Percentiles rank a stretch among this genome's conserved stretches.
Evolutionary conservation across 108 stramenopile genomes (phyloP).

Genomic region (Cyclotella choctawhatcheeana): DNA sequence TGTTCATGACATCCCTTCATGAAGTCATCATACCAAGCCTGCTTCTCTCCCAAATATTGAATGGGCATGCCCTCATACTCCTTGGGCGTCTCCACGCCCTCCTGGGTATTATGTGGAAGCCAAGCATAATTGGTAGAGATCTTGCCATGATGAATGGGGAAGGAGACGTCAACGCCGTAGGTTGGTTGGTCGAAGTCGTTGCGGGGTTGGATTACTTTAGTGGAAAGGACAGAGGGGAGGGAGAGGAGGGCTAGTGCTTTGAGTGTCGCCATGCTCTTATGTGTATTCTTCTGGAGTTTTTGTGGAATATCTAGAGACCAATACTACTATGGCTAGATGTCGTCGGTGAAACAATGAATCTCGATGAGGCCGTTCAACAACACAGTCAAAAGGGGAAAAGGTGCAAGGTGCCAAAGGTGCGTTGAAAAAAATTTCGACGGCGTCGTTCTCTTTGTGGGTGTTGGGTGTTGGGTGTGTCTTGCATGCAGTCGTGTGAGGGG

Average conservation of each 20-base stretch:
- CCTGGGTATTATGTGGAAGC: constrained; percentile 81
- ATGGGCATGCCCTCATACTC: constrained; percentile 64
- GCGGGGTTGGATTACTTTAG: constrained; percentile 16
- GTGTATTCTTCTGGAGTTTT: no score
- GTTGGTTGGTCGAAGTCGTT: constrained; percentile 45
- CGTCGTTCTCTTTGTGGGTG: no score
- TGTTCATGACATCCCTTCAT: constrained; percentile 62
- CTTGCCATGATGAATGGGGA: constrained; percentile 74
- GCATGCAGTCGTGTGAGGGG: no score
- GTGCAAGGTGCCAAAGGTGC: no score
- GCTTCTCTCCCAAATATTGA: constrained; percentile 70
- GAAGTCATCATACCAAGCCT: constrained; percentile 61
- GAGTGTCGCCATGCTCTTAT: not conserved
- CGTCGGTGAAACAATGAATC: no score
- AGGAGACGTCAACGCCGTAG: constrained; percentile 87
- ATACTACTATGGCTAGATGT: no score
- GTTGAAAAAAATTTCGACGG: no score
- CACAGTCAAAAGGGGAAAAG: no score
- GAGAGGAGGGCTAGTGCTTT: not conserved
- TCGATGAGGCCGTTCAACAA: no score
- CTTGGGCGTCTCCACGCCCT: constrained; percentile 41
- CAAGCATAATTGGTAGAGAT: constrained; percentile 80
- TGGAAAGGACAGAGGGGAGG: not conserved
- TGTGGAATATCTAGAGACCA: no score
- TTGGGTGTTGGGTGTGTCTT: no score